Base-by-base conservation (phyloP, 1,139 yeast species). In the Yueomyces sp. region DNA sequence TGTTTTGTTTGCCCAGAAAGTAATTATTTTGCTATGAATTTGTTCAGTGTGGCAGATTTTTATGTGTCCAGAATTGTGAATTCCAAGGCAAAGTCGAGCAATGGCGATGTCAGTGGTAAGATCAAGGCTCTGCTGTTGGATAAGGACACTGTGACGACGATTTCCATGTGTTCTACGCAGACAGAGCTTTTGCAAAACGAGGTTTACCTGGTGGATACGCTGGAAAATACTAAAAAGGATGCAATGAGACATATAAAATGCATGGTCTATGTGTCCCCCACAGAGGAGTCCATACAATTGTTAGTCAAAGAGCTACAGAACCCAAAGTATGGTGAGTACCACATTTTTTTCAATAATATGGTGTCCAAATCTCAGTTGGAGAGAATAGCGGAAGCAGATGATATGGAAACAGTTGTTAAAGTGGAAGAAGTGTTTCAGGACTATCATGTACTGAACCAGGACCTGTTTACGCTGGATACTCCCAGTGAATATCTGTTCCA, bases 371-470 rank as follows among this genome's bases (percentile, higher is more conserved):
- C 78, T 34, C 83, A 84, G 49, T 63, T 91, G 50, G 99, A 93
- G 59, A 71, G 82, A 44, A 60, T 91, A 36, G 98, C 98, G 0
- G 95, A 86, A 60, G 75, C 85, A 2, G 99, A 91, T 61, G 93
- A 85, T 56, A 71, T 78, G 54, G 98, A 89, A 57, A 76, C 78
- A 4, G 83, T 93, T 6, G 66, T 72, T 4, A 75, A 74, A 48
- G 87, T 91, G 2, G 76, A 81, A 35, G 98, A 91, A 57, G 59
- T 87, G 40, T 91, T 86, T 57, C 85, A 81, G 50, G 97, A 91
- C 60, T 89, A 81, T 59, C 69, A 75, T 48, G 78, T 84, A 4
- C 66, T 87, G 43, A 86, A 86, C 59, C 69, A 69, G 46, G 82
- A 83, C 53, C 63, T 91, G 39, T 89, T 74, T 57, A 66, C 75